phyloP scores from a whole-genome alignment of 129 eudicot species.

The Tagetes patula region DNA sequence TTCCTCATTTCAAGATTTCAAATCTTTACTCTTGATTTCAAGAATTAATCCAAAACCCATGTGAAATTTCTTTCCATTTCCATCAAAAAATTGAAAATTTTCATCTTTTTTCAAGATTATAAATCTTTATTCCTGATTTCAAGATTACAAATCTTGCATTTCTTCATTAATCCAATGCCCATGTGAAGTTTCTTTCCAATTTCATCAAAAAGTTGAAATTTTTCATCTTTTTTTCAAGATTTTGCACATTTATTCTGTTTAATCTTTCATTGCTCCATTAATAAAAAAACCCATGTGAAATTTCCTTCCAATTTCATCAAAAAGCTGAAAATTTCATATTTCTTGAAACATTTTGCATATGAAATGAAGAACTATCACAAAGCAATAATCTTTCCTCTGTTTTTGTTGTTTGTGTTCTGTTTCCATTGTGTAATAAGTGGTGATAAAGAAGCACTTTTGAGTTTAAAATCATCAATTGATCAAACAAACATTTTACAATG shows the following conservation, averaged over 20 bases:
- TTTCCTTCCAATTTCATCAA: neutral
- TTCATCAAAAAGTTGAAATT: neutral
- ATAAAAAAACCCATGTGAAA: slow-evolving; percentile 5
- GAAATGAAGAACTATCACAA: neutral
- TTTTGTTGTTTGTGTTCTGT: neutral
- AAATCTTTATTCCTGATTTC: neutral
- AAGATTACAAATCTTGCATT: slow-evolving; percentile 4
- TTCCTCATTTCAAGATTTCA: neutral
- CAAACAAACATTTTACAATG: slow-evolving; percentile 54
- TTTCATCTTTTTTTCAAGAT: neutral
- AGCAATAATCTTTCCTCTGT: slow-evolving; percentile 7
- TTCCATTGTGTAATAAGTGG: slow-evolving; percentile 20
- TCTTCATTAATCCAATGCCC: neutral
- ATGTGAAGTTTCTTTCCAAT: slow-evolving; percentile 1
- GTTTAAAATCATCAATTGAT: slow-evolving; percentile 50
- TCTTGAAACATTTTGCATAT: neutral
- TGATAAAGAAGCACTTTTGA: slow-evolving; percentile 58
- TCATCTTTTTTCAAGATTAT: too few species aligned
- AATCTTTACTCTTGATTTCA: too few species aligned
- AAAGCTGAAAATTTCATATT: neutral
- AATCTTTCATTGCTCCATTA: neutral
- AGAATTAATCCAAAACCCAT: neutral
- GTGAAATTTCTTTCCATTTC: slow-evolving; percentile 4
- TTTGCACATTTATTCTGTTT: neutral
- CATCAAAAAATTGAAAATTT: neutral